A percentile compares a stretch with the other conserved stretches of the same genome.
These are phyloP conservation scores for Irpex lacteus DNA, from an alignment of 1,284 basidiomycete genomes.

Conservation along the genomic window DNA sequence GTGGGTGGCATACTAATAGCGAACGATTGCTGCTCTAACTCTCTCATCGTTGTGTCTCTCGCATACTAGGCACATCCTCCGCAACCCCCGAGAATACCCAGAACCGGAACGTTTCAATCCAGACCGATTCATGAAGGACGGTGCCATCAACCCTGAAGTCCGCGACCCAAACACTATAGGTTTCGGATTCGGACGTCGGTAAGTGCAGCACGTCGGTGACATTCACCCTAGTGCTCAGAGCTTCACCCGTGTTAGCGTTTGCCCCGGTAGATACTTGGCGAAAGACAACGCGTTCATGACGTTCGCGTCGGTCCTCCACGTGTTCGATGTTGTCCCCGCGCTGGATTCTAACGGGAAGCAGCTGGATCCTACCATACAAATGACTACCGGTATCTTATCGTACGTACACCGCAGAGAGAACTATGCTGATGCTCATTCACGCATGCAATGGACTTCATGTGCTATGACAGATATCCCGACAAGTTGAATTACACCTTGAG, in stretches of 20 bases:
- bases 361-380: conserved; percentile 17
- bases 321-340: conserved; percentile 21
- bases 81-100: conserved; percentile 20
- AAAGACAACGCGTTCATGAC: conserved; percentile 23
- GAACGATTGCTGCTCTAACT: background rate
- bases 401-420: background rate
- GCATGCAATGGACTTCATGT: background rate
- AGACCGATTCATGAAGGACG: conserved; percentile 20
- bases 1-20: background rate
- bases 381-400: conserved; percentile 7
- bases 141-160: conserved; percentile 6
- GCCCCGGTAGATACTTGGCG: conserved; percentile 26
- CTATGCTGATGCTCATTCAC: background rate
- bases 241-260: background rate
- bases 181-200: conserved; percentile 13
- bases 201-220: background rate
- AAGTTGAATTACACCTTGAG: background rate
- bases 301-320: conserved; percentile 21
- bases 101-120: conserved; percentile 24
- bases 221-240: background rate
- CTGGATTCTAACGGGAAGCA: conserved; percentile 21
- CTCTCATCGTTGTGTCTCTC: background rate
- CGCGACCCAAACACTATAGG: conserved; percentile 12
- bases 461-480: background rate
- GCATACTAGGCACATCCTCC: conserved; percentile 19